These are phyloP conservation scores for Angophora floribunda DNA, from an alignment of 345 rosid species.

Conservation along the genomic window DNA sequence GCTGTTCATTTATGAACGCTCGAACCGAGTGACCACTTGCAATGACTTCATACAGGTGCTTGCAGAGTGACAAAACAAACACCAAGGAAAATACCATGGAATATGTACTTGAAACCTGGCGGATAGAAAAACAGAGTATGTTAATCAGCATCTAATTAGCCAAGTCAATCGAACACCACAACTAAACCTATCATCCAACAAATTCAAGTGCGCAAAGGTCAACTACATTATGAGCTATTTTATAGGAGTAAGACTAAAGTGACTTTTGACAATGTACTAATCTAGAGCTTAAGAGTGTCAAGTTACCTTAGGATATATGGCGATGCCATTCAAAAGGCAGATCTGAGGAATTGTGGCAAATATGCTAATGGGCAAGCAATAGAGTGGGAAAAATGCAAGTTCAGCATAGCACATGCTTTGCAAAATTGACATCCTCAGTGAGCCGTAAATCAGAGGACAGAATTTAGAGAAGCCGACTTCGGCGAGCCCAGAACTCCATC, in stretches of 20 bases:
- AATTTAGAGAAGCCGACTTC: constrained; percentile 21
- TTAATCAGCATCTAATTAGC: background rate
- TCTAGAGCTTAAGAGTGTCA: background rate
- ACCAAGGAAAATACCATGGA: constrained; percentile 5
- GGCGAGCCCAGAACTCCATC: constrained; percentile 30
- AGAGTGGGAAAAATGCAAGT: constrained; percentile 3
- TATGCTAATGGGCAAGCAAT: constrained; percentile 13
- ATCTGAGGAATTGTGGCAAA: constrained; percentile 32
- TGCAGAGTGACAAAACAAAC: constrained; percentile 2
- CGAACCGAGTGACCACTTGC: constrained; percentile 2
- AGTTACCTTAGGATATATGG: constrained; percentile 29
- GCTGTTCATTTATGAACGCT: constrained; percentile 14
- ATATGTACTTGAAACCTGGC: constrained; percentile 11
- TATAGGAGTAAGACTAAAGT: background rate
- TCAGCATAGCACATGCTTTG: constrained; percentile 11
- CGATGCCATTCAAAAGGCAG: constrained; percentile 19
- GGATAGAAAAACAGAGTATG: background rate
- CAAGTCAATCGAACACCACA: background rate
- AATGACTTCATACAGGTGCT: constrained; percentile 14
- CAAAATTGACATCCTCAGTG: constrained; percentile 9
- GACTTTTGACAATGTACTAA: background rate
- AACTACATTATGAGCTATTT: background rate
- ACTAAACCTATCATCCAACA: background rate
- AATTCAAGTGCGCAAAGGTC: background rate
- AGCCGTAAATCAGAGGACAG: constrained; percentile 30